These are phyloP conservation scores for Sinapis alba DNA, from an alignment of 441 rosid species.

Conservation along the genomic window DNA sequence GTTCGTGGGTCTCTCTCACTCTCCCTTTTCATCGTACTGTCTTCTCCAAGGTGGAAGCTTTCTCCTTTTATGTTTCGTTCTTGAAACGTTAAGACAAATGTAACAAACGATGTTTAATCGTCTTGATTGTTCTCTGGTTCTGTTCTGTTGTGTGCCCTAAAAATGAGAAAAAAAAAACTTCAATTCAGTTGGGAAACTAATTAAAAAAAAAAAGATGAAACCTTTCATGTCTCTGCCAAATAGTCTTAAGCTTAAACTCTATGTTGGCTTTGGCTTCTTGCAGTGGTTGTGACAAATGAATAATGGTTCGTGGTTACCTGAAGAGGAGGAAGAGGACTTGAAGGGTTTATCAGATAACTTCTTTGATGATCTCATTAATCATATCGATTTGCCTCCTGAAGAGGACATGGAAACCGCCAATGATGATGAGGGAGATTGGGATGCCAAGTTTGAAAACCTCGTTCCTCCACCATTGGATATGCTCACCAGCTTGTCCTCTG, in stretches of 20 bases:
- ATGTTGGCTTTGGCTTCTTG: background rate
- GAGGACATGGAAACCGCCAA: slow-evolving; percentile 57
- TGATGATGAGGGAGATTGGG: slow-evolving; percentile 40
- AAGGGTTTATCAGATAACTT: slow-evolving; percentile 60
- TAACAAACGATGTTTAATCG: background rate
- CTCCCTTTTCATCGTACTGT: background rate
- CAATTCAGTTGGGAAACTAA: background rate
- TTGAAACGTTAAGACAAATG: slow-evolving; percentile 15
- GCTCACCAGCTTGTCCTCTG: slow-evolving; percentile 51
- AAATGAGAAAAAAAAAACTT: background rate
- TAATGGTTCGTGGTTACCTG: slow-evolving; percentile 52
- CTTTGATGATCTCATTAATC: slow-evolving; percentile 62
- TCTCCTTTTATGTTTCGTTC: background rate
- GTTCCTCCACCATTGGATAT: slow-evolving; percentile 63
- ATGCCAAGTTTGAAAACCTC: slow-evolving; percentile 42
- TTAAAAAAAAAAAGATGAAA: too few relatives aligned
- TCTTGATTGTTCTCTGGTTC: background rate
- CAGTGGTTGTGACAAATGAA: slow-evolving; percentile 31
- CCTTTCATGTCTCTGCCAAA: background rate
- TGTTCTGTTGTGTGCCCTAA: background rate
- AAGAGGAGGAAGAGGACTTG: slow-evolving; percentile 55
- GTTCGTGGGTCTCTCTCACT: slow-evolving; percentile 22
- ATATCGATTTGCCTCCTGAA: slow-evolving; percentile 57
- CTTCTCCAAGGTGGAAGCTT: background rate
- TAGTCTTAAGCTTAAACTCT: background rate